Evolutionary conservation across 768 basidiomycete species (phyloP).

Genomic region (Chiua virens): DNA sequence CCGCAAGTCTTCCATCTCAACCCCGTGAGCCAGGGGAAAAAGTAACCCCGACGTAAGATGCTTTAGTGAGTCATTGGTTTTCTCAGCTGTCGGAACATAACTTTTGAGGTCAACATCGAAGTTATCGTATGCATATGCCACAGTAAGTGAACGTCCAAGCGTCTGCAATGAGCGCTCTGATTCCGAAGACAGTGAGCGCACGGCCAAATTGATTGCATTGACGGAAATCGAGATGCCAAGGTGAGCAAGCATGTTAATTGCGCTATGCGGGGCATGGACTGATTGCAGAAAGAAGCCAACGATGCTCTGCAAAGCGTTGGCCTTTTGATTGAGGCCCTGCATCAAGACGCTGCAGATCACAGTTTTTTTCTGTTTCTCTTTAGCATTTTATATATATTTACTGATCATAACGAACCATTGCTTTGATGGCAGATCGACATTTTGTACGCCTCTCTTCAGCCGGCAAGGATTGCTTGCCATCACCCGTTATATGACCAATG

Average conservation of each 20-base stretch:
- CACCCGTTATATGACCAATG: too few species aligned
- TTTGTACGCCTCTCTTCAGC: too few species aligned
- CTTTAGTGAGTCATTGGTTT: background rate
- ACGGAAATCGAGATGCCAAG: background rate
- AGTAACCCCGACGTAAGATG: background rate
- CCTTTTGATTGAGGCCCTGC: background rate
- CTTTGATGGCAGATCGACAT: too few species aligned
- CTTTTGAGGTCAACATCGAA: background rate
- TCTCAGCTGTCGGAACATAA: background rate
- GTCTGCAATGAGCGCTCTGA: background rate
- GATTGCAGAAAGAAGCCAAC: slow-evolving; percentile 3
- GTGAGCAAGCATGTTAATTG: background rate
- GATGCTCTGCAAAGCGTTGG: background rate
- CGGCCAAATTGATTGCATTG: background rate
- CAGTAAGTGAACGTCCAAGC: background rate
- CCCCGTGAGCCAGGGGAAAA: too few species aligned
- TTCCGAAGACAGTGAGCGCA: background rate
- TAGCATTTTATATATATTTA: too few species aligned
- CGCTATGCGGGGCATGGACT: background rate
- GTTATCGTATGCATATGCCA: slow-evolving; percentile 1
- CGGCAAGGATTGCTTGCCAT: too few species aligned
- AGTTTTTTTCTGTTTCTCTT: background rate
- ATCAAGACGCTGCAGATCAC: background rate
- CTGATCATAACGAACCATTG: too few species aligned
- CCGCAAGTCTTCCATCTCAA: too few species aligned